Evolutionary conservation across 257 asterid species (phyloP).

Genomic region (Anisodus acutangulus): DNA sequence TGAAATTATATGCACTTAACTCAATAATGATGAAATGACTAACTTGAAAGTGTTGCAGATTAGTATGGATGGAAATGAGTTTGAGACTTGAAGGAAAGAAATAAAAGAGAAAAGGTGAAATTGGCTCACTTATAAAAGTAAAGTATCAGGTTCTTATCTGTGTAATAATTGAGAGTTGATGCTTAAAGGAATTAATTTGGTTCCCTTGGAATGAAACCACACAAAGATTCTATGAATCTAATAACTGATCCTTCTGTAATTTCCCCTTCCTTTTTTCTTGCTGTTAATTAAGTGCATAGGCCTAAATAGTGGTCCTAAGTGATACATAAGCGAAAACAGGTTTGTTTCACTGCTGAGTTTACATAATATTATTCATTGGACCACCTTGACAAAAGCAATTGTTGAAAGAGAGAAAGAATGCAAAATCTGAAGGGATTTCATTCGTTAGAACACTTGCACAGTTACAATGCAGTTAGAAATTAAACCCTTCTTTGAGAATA

Average conservation of each 20-base stretch:
- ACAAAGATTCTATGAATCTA: conserved; percentile 42
- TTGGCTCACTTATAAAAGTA: conserved; percentile 37
- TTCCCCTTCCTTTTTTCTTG: conserved; percentile 21
- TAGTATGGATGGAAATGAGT: conserved; percentile 19
- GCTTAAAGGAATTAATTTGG: conserved; percentile 40
- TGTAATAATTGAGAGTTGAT: conserved; percentile 43
- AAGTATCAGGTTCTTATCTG: conserved; percentile 67
- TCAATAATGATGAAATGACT: neutral
- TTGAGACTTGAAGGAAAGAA: conserved; percentile 12
- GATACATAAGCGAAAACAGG: neutral
- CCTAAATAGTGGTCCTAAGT: neutral
- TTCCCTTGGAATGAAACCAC: conserved; percentile 26
- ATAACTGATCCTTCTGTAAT: conserved; percentile 31
- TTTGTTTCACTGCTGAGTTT: neutral
- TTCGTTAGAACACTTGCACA: conserved; percentile 32
- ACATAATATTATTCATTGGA: conserved; percentile 6
- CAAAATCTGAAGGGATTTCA: conserved; percentile 37
- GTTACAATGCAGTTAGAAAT: conserved; percentile 28
- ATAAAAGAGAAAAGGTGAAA: conserved; percentile 36
- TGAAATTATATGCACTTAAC: neutral
- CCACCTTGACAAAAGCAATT: neutral
- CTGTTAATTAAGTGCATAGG: conserved; percentile 3
- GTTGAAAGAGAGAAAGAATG: neutral
- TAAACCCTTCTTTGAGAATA: conserved; percentile 29
- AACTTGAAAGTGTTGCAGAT: neutral